Percentiles rank a stretch among this genome's conserved stretches.
Conservation (phyloP, 75 land plant species). For the Gnetum montanum region DNA sequence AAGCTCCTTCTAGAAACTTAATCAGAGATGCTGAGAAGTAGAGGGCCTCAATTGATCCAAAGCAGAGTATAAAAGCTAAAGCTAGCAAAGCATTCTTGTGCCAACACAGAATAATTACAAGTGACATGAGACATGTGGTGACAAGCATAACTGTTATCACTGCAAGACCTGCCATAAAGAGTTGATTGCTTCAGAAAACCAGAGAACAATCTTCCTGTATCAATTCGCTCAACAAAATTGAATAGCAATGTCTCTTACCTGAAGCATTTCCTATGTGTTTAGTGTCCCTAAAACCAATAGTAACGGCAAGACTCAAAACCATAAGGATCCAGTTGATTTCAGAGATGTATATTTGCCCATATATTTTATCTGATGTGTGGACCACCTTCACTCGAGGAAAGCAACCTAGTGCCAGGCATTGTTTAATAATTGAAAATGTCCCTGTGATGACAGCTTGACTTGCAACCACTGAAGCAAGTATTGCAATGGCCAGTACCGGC, state of each 20-base stretch:
- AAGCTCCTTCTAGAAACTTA: conserved; percentile 78
- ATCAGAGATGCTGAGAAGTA: conserved; percentile 68
- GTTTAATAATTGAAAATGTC: conserved; percentile 58
- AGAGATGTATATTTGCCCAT: conserved; percentile 73
- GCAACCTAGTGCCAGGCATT: conserved; percentile 54
- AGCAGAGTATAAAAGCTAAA: conserved; percentile 50
- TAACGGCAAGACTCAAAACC: conserved; percentile 41
- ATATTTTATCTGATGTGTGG: conserved; percentile 54
- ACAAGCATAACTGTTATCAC: conserved; percentile 84
- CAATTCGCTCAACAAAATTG: too few species aligned
- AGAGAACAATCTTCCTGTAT: background rate
- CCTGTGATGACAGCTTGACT: conserved; percentile 78
- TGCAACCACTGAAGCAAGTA: conserved; percentile 58
- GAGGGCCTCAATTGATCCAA: conserved; percentile 70
- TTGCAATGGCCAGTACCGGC: conserved; percentile 66
- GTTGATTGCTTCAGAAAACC: too few species aligned
- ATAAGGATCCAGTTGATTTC: conserved; percentile 70
- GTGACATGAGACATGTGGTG: conserved; percentile 59
- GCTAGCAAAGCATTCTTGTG: conserved; percentile 41
- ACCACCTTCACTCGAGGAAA: conserved; percentile 68
- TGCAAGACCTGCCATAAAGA: conserved; percentile 47
- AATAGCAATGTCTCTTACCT: conserved; percentile 24
- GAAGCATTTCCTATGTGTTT: conserved; percentile 54
- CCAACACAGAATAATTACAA: conserved; percentile 68
- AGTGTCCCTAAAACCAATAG: conserved; percentile 43